phyloP scores from a whole-genome alignment of 2,329 filamentous ascomycete species.

The Cylindrodendrum hubeiense region DNA sequence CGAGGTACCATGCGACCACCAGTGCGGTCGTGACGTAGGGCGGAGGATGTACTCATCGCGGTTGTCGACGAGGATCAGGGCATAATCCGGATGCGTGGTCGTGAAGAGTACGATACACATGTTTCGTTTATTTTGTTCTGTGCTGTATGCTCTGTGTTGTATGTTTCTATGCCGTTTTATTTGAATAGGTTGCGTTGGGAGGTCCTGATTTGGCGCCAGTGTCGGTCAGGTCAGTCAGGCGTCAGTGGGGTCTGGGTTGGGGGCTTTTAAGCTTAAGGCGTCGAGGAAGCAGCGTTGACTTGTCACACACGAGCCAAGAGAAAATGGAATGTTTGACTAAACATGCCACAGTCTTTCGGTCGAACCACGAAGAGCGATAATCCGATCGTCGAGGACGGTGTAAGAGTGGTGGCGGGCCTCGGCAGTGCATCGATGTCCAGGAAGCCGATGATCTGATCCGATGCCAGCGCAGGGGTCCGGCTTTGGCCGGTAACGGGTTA shows the following conservation, averaged over 20 bases:
- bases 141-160: too few species aligned
- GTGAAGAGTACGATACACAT: constrained; percentile 87
- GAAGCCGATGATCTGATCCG: constrained; percentile 41
- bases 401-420: constrained; percentile 32
- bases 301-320: constrained; percentile 18
- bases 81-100: constrained; percentile 80
- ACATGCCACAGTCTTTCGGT: constrained; percentile 27
- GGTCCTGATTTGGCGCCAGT: constrained; percentile 22
- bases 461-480: constrained; percentile 31
- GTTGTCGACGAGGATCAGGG: constrained; percentile 82
- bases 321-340: constrained; percentile 8
- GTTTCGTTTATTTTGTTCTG: constrained; percentile 15
- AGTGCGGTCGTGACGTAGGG: constrained; percentile 73
- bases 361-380: constrained; percentile 23
- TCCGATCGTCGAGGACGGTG: not conserved
- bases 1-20: constrained; percentile 66
- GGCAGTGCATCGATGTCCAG: constrained; percentile 24
- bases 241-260: constrained; percentile 23
- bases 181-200: constrained; percentile 9
- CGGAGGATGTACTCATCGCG: constrained; percentile 79
- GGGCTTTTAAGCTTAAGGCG: constrained; percentile 38
- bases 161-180: constrained; percentile 9
- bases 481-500: constrained; percentile 37
- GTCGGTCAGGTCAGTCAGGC: constrained; percentile 9
- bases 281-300: not conserved